phyloP scores from a whole-genome alignment of 441 rosid species.

The Adansonia gregorii region DNA sequence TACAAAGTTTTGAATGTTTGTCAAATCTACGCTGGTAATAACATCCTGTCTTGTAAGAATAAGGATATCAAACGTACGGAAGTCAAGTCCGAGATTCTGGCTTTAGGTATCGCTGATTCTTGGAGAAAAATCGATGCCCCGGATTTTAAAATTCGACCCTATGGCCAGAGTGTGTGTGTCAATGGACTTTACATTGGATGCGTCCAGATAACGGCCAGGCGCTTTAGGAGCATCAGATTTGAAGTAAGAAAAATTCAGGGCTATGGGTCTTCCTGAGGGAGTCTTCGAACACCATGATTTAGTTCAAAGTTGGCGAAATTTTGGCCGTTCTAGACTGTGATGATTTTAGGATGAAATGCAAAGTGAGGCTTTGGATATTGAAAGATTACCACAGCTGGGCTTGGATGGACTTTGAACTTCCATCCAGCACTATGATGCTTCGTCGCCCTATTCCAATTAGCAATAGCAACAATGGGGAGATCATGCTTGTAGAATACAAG shows the following conservation, averaged over 20 bases:
- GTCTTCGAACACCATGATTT: neutral
- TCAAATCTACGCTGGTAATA: neutral
- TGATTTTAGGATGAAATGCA: neutral
- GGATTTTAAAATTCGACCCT: neutral
- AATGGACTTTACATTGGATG: neutral
- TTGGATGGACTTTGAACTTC: neutral
- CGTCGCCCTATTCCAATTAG: neutral
- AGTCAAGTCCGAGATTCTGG: no score
- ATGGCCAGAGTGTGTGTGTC: neutral
- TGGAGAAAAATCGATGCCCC: neutral
- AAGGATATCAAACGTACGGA: no score
- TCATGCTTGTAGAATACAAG: neutral
- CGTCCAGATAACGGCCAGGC: neutral
- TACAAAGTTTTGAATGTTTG: neutral
- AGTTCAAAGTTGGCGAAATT: neutral
- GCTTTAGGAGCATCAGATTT: neutral
- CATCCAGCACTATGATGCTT: neutral
- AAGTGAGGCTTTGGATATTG: neutral
- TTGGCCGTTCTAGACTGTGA: neutral
- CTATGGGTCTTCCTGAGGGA: neutral
- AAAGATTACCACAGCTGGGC: neutral
- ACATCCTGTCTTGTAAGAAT: no score
- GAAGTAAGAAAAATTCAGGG: neutral
- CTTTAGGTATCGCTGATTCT: no score
- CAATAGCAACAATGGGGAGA: neutral